Conservation (phyloP, 306 rosid species). For the Trifolium dubium region DNA sequence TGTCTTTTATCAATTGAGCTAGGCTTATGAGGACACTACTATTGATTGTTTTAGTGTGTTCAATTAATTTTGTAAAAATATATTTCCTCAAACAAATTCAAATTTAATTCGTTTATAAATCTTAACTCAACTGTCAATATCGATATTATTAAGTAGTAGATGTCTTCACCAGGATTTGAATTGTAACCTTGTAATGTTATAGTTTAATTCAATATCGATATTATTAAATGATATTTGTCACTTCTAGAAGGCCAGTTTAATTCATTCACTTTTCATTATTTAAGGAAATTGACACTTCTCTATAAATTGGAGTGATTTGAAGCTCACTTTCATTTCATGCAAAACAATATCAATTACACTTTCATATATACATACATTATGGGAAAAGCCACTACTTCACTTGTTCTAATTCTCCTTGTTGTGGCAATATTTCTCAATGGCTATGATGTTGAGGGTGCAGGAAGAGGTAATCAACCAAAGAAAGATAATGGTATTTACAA, state of each 20-base stretch:
- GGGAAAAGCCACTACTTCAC: neutral
- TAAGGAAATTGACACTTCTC: neutral
- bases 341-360: neutral
- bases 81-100: neutral
- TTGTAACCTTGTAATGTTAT: too few relatives aligned
- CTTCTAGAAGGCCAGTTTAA: too few relatives aligned
- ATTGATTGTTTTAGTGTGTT: too few relatives aligned
- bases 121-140: too few relatives aligned
- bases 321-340: neutral
- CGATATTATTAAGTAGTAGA: too few relatives aligned
- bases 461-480: neutral
- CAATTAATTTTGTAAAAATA: too few relatives aligned
- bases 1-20: too few relatives aligned
- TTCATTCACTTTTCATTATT: neutral
- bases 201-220: too few relatives aligned
- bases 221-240: too few relatives aligned
- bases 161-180: too few relatives aligned
- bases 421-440: neutral
- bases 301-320: neutral
- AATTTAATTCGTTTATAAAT: too few relatives aligned
- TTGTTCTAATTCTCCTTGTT: neutral
- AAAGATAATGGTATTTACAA: neutral
- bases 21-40: too few relatives aligned
- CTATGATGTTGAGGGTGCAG: neutral
- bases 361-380: neutral